Conservation (phyloP, 2,329 filamentous ascomycete genomes). For the Cytospora leucostoma region DNA sequence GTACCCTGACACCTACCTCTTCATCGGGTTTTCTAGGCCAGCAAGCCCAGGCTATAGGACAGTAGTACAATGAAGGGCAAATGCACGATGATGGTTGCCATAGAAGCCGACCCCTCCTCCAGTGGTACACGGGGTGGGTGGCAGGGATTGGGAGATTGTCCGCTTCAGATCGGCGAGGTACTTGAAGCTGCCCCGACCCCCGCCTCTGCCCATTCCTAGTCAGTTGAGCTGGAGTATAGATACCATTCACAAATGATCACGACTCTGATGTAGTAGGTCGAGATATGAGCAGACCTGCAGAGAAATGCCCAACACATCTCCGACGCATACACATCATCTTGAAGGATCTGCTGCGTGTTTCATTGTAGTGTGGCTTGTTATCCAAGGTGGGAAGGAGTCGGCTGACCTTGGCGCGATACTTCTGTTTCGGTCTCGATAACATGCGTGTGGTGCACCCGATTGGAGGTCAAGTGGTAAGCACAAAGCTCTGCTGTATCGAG, state of each 20-base stretch:
- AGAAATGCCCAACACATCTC: not conserved
- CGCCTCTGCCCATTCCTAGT: slow-evolving; percentile 3
- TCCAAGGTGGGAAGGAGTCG: slow-evolving; percentile 3
- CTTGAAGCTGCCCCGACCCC: slow-evolving; percentile 20
- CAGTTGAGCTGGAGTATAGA: not conserved
- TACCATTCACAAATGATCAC: not conserved
- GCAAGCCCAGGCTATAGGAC: slow-evolving; percentile 8
- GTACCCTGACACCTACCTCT: not conserved
- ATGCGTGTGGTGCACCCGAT: slow-evolving; percentile 7
- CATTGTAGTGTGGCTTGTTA: not conserved
- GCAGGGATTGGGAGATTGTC: not conserved
- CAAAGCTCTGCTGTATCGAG: slow-evolving; percentile 13
- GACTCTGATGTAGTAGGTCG: not conserved
- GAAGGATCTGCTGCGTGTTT: not conserved
- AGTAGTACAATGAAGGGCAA: slow-evolving; percentile 4
- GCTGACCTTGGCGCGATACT: slow-evolving; percentile 10
- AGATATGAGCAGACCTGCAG: not conserved
- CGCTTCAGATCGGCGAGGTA: slow-evolving; percentile 22
- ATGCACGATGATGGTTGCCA: slow-evolving; percentile 5
- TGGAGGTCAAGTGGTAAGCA: slow-evolving; percentile 2
- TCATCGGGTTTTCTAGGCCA: not conserved
- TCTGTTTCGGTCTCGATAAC: not conserved
- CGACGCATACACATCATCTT: not conserved
- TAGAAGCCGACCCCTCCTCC: slow-evolving; percentile 15
- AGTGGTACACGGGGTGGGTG: slow-evolving; percentile 5